phyloP scores from a whole-genome alignment of 2,329 filamentous ascomycete species.

The Cladorrhinum sp. region DNA sequence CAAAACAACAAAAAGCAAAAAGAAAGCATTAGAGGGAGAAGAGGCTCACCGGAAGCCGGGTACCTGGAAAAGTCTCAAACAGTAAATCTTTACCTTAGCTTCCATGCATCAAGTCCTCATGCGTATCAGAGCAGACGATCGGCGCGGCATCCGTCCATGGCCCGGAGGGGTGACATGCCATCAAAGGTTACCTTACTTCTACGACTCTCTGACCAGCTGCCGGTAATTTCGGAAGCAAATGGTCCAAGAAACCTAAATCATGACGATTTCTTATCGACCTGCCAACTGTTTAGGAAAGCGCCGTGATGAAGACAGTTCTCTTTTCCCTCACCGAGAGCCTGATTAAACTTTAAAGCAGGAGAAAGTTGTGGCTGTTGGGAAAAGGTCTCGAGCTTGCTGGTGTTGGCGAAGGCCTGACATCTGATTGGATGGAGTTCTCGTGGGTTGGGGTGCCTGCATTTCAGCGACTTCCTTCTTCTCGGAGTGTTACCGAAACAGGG shows the following conservation, averaged over 20 bases:
- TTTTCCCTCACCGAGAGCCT: neutral
- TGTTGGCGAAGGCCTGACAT: neutral
- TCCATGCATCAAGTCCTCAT: neutral
- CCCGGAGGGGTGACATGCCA: neutral
- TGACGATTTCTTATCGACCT: no score
- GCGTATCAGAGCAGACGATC: neutral
- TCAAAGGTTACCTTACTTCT: neutral
- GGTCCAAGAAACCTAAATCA: no score
- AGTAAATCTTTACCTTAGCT: neutral
- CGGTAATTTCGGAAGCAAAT: no score
- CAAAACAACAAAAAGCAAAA: neutral
- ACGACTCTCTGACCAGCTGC: no score
- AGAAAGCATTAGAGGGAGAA: no score
- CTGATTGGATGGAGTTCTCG: neutral
- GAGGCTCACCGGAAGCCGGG: slow-evolving; percentile 2
- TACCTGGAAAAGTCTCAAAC: neutral
- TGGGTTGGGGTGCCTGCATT: neutral
- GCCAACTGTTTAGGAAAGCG: no score
- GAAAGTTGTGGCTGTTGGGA: no score
- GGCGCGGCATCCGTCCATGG: neutral
- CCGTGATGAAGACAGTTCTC: neutral
- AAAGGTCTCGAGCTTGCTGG: neutral
- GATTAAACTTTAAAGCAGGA: neutral
- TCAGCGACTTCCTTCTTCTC: neutral
- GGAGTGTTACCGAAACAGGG: slow-evolving; percentile 11